Conservation (phyloP, 192 early-diverging fungal species). For the Obelidium mucronatum region DNA sequence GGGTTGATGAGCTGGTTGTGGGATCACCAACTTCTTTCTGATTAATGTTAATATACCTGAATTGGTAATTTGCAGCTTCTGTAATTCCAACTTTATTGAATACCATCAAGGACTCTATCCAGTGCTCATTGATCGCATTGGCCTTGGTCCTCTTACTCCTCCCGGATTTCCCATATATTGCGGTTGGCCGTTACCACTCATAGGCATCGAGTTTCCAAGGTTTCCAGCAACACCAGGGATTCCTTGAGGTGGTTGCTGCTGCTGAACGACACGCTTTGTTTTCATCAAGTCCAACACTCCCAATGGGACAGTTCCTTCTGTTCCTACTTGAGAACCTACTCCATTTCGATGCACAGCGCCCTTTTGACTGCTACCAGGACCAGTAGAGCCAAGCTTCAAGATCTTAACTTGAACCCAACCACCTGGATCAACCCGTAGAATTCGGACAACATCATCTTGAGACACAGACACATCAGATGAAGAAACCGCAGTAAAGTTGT, state of each 20-base stretch:
- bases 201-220: not conserved
- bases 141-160: not conserved
- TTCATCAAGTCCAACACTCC: constrained; percentile 23
- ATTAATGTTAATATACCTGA: no score
- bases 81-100: no score
- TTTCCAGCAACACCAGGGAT: not conserved
- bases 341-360: constrained; percentile 7
- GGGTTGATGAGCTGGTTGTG: not conserved
- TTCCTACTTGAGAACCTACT: not conserved
- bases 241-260: not conserved
- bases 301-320: constrained; percentile 23
- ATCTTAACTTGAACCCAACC: constrained; percentile 32
- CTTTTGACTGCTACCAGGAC: not conserved
- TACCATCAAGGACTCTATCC: no score
- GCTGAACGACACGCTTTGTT: not conserved
- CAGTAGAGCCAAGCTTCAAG: not conserved
- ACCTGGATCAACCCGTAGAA: constrained; percentile 28
- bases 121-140: not conserved
- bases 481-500: constrained; percentile 16
- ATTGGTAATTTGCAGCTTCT: no score
- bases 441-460: constrained; percentile 31
- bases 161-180: not conserved
- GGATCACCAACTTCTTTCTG: no score
- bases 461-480: constrained; percentile 17
- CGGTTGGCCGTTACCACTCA: not conserved